Percentiles rank a stretch among this genome's conserved stretches.
phyloP scores from a whole-genome alignment of 495 filamentous ascomycete species.

The Hypomontagnella submonticulosa region DNA sequence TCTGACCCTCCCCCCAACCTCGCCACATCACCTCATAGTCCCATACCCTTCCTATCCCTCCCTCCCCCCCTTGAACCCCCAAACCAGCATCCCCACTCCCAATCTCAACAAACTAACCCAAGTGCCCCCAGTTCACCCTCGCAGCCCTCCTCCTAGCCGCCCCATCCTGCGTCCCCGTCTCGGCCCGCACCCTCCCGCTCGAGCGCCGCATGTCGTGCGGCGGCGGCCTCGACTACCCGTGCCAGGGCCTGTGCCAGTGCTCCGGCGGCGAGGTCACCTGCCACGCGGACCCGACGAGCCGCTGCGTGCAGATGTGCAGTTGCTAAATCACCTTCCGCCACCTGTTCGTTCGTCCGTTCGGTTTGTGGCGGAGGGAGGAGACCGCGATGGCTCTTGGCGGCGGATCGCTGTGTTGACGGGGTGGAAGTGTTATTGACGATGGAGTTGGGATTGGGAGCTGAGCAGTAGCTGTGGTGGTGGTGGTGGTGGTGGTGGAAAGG shows the following conservation, averaged over 20 bases:
- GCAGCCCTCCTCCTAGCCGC: slow-evolving; percentile 6
- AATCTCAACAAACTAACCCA: neutral
- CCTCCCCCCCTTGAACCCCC: too few relatives aligned
- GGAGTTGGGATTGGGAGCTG: too few relatives aligned
- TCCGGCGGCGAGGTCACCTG: slow-evolving; percentile 25
- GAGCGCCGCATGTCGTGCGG: slow-evolving; percentile 31
- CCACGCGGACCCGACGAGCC: slow-evolving; percentile 41
- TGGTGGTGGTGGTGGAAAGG: too few relatives aligned
- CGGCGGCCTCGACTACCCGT: slow-evolving; percentile 37
- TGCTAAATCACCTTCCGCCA: slow-evolving; percentile 8
- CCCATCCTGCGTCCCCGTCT: neutral
- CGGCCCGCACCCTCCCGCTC: slow-evolving; percentile 2
- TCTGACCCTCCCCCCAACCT: too few relatives aligned
- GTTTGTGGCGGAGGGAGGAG: neutral
- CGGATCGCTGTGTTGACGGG: too few relatives aligned
- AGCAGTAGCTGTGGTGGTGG: too few relatives aligned
- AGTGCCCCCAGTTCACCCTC: slow-evolving; percentile 11
- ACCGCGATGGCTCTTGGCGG: neutral
- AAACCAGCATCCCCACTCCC: neutral
- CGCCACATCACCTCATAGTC: too few relatives aligned
- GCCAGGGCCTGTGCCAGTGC: slow-evolving; percentile 38
- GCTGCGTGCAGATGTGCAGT: slow-evolving; percentile 40
- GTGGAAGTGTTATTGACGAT: too few relatives aligned
- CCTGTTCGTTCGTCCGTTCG: neutral
- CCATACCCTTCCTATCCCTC: too few relatives aligned